phyloP scores from a whole-genome alignment of 805 yeast genomes.

The Pichia phayaonensis region DNA sequence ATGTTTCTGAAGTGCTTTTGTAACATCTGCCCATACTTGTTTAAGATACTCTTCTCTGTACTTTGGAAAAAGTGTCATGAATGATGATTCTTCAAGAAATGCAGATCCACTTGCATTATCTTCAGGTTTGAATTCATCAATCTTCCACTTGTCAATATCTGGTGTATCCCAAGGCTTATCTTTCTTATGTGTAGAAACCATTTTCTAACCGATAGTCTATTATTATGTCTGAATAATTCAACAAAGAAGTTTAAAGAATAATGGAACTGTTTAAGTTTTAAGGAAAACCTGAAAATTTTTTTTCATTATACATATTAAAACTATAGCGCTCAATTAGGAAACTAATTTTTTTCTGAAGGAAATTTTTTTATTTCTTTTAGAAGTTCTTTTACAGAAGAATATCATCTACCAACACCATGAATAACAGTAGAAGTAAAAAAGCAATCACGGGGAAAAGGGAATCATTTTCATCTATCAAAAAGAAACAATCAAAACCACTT shows the following conservation, averaged over 20 bases:
- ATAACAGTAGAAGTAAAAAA: not conserved
- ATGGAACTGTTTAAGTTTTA: not conserved
- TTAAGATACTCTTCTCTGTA: slow-evolving; percentile 88
- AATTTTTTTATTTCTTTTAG: not conserved
- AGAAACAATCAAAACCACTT: slow-evolving; percentile 3
- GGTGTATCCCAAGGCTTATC: slow-evolving; percentile 98
- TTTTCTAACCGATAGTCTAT: slow-evolving; percentile 24
- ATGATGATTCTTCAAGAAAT: slow-evolving; percentile 92
- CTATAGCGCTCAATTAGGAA: not conserved
- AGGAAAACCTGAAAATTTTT: not conserved
- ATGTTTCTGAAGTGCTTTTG: slow-evolving; percentile 64
- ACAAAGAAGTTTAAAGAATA: no score
- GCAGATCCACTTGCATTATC: slow-evolving; percentile 82
- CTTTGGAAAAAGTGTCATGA: slow-evolving; percentile 92
- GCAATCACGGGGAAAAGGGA: not conserved
- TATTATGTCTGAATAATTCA: no score
- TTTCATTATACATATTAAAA: not conserved
- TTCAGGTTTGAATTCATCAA: slow-evolving; percentile 82
- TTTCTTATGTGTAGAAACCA: slow-evolving; percentile 89
- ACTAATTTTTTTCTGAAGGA: not conserved
- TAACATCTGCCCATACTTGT: slow-evolving; percentile 90
- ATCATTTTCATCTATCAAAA: not conserved
- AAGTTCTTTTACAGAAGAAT: not conserved
- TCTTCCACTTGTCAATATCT: slow-evolving; percentile 88
- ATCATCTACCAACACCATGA: not conserved